Evolutionary conservation across 495 filamentous ascomycete species (phyloP), one percentile per base, ranked within the genome.

Genomic region (Margaritispora aquatica): DNA sequence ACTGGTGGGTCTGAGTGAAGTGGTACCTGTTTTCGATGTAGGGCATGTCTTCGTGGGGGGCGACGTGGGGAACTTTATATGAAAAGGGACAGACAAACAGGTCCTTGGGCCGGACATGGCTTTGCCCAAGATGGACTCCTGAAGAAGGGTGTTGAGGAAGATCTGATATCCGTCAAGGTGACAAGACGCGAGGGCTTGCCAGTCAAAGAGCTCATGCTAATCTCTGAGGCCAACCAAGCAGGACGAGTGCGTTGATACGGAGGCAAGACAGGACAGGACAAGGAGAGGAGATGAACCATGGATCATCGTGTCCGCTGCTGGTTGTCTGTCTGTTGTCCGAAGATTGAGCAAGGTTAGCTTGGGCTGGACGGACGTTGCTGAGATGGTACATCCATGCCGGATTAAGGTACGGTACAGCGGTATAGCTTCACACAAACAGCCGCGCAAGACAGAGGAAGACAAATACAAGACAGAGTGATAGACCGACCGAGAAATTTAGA

Each of bases 191-290:
- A 9, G 21, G 47, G 9, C 20, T 2, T 50, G 20, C 47, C 47
- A 50, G 47, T 50, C 47, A 59, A 10, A 26, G 23, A 31, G 50
- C 51, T 51, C 29, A 56, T 54, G 58, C 56, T 55, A 59, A 59
- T 59, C 51, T 56, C 55, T 55, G 29, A 17, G 38, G n/a, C n/a
- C n/a, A n/a, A n/a, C n/a, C n/a, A n/a, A 3, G 7, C 3, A 9
- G 7, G 34, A 17, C 17, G 20, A 54, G 31, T 26, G 44, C 52
- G 11, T 46, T 56, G 20, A 53, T 57, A 63, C n/a, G n/a, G n/a
- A n/a, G n/a, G n/a, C n/a, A n/a, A n/a, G n/a, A n/a, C n/a, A n/a
- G n/a, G n/a, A n/a, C n/a, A n/a, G n/a, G n/a, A n/a, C n/a, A n/a
- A n/a, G n/a, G n/a, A n/a, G n/a, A n/a, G n/a, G n/a, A n/a, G n/a